Evolutionary conservation across 177 flowering plant species (phyloP).

Genomic region (Vitis hybrid): DNA sequence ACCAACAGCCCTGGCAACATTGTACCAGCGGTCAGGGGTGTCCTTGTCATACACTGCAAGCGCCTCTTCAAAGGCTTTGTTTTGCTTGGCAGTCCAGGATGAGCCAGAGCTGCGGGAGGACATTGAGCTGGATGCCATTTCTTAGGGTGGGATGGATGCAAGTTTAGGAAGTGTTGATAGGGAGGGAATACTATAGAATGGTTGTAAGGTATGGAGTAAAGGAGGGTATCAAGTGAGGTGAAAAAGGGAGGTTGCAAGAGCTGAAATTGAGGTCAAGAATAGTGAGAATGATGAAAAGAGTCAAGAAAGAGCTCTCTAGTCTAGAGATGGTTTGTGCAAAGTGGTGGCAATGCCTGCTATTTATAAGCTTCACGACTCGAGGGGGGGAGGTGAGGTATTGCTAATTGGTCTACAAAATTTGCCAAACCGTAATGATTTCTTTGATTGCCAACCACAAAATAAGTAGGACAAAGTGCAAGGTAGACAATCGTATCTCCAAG

Average conservation of each 20-base stretch:
- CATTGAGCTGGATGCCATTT: conserved; percentile 41
- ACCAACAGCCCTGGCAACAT: conserved; percentile 55
- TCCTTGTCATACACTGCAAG: conserved; percentile 40
- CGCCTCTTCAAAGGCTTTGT: conserved; percentile 49
- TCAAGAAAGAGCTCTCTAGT: conserved; percentile 4
- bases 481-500: not conserved
- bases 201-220: not conserved
- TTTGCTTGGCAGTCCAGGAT: conserved; percentile 40
- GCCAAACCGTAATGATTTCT: conserved; percentile 26
- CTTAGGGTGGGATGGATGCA: not conserved
- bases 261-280: not conserved
- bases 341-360: conserved; percentile 26
- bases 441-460: conserved; percentile 34
- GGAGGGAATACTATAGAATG: not conserved
- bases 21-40: conserved; percentile 59
- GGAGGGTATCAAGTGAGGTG: not conserved
- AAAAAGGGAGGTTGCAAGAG: not conserved
- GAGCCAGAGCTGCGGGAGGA: conserved; percentile 28
- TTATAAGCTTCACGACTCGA: conserved; percentile 30
- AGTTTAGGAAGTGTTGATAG: not conserved
- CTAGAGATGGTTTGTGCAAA: conserved; percentile 25
- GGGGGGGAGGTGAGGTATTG: conserved; percentile 28
- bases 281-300: conserved; percentile 5
- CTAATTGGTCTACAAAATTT: conserved; percentile 36
- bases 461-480: conserved; percentile 15